phyloP scores from a whole-genome alignment of 495 filamentous ascomycete species.

The Xylaria bambusicola region DNA sequence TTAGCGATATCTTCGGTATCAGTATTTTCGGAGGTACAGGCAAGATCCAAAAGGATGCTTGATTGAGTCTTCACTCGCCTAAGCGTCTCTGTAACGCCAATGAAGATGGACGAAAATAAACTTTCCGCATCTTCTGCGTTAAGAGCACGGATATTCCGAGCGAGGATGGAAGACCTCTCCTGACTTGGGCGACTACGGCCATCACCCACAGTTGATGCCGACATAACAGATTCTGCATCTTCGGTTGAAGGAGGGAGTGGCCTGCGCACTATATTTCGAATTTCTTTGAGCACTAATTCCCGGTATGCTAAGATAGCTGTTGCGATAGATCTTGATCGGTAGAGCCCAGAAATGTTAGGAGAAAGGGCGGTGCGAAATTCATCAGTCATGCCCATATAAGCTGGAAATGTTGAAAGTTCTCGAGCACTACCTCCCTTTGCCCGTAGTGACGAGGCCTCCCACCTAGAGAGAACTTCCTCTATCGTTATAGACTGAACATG shows the following conservation, averaged over 20 bases:
- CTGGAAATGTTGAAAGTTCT: constrained; percentile 55
- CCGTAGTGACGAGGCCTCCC: constrained; percentile 50
- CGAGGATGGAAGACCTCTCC: constrained; percentile 75
- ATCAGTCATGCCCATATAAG: constrained; percentile 63
- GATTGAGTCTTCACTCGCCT: constrained; percentile 75
- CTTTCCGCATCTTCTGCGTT: constrained; percentile 72
- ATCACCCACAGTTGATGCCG: constrained; percentile 63
- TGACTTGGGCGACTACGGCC: constrained; percentile 63
- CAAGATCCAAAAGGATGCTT: constrained; percentile 78
- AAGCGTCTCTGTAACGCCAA: constrained; percentile 71
- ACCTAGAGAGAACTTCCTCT: constrained; percentile 55
- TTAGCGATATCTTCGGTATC: constrained; percentile 37
- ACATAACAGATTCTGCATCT: constrained; percentile 73
- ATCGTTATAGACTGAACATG: constrained; percentile 50
- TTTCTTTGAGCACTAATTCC: constrained; percentile 70
- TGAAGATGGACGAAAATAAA: constrained; percentile 69
- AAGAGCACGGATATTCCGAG: constrained; percentile 75
- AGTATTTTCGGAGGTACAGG: constrained; percentile 57
- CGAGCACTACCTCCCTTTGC: constrained; percentile 57
- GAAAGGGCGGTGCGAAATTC: constrained; percentile 59
- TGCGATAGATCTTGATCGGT: constrained; percentile 62
- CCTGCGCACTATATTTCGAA: constrained; percentile 73
- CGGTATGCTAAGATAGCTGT: constrained; percentile 72
- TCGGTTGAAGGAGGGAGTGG: constrained; percentile 76
- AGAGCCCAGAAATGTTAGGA: constrained; percentile 65